phyloP scores from a whole-genome alignment of 768 basidiomycete species.

The Candolleomyces aberdarensis region DNA sequence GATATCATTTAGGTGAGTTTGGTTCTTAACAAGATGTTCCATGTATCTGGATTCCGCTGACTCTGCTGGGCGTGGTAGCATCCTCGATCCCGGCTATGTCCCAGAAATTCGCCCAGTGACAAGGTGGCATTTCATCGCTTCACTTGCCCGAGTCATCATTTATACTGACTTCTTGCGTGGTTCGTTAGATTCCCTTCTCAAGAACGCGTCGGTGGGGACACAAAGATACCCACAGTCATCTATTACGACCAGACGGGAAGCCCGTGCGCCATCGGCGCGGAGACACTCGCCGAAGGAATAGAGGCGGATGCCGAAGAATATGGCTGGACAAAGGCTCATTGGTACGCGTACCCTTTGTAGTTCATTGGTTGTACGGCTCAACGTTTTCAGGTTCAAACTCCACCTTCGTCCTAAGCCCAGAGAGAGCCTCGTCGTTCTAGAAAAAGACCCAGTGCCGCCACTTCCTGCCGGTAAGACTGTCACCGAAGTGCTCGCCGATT shows the following conservation, averaged over 20 bases:
- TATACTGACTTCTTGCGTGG: constrained; percentile 14
- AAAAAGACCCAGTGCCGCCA: constrained; percentile 19
- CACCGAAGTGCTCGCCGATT: constrained; percentile 34
- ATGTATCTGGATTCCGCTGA: background rate
- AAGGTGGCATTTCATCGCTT: constrained; percentile 20
- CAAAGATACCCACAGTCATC: constrained; percentile 35
- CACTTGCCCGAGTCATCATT: too few relatives aligned
- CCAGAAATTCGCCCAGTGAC: constrained; percentile 38
- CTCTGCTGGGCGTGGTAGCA: constrained; percentile 14
- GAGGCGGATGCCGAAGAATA: constrained; percentile 9
- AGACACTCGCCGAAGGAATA: constrained; percentile 8
- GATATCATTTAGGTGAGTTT: background rate
- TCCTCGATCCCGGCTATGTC: constrained; percentile 30
- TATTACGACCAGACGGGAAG: constrained; percentile 24
- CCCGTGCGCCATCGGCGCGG: constrained; percentile 7
- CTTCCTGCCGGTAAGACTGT: constrained; percentile 41
- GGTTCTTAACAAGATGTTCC: too few relatives aligned
- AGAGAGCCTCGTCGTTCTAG: background rate
- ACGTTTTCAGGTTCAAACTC: constrained; percentile 26
- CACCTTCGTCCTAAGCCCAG: constrained; percentile 23
- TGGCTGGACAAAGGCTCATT: constrained; percentile 9
- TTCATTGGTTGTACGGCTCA: constrained; percentile 26
- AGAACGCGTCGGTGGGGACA: constrained; percentile 16
- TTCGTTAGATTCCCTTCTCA: too few relatives aligned
- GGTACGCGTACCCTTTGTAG: constrained; percentile 1